Evolutionary conservation across 768 basidiomycete genomes (phyloP), one percentile per base, ranked within the genome.

Genomic region (Trametes coccinea): DNA sequence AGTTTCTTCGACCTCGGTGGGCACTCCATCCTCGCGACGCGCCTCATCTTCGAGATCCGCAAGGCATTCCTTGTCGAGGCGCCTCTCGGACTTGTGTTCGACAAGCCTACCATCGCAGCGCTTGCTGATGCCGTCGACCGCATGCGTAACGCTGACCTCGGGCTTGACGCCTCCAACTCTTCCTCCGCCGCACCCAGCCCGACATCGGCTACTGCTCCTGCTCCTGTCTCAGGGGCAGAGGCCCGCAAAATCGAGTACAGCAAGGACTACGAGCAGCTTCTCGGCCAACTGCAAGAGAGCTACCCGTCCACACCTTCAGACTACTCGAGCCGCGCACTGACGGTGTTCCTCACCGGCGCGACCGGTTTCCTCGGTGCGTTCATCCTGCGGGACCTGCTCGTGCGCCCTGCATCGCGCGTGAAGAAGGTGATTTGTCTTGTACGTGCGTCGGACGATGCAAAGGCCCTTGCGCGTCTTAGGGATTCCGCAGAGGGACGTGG

Each of bases 1-100:
- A 93, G 85, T 73, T 99, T 99, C 84, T 98, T 98, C 77, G 96
- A 99, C 72, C 83, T 98, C 45, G 97, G 97, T 50, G 97, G 97
- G 6, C 97, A 99, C 76, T 98, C 97, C 14, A 98, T 99, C 69
- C 85, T 99, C 47, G 97, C 97, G 0, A 99, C 97, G 2, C 89
- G 95, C 29, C 86, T 98, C 62, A 93, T 98, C 68, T 98, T 99
- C 72, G 94, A 98, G 75, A 88, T 99, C 55, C 88, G 97, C 69
- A 97, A 95, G 75, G 78, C 82, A 0, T 97, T 98, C 73, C 87
- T 95, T 10, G 81, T 97, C 17, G 87, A 95, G 56, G 94, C 93
- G 4, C 95, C 96, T 0, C 78, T 99, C 29, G 92, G 94, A 7
- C 79, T 98, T 45, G 87, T 98, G 50, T 99, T 98, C 72, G 90